These are phyloP conservation scores for Fusarium siculi DNA, from an alignment of 2,329 filamentous ascomycete species.

Conservation along the genomic window DNA sequence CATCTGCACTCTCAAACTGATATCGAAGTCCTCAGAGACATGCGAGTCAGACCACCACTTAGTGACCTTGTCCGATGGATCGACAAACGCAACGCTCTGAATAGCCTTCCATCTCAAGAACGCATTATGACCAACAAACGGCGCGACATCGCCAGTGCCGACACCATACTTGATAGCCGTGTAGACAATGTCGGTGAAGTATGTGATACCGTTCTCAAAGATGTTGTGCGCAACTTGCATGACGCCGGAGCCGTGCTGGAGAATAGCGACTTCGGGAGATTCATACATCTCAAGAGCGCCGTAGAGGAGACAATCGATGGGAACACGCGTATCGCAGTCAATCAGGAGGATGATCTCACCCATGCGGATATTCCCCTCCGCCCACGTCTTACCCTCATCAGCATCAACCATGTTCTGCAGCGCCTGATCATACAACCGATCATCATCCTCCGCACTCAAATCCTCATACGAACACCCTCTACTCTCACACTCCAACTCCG, in stretches of 20 bases:
- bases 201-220: constrained; percentile 80
- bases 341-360: constrained; percentile 70
- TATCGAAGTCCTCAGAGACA: constrained; percentile 83
- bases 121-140: constrained; percentile 83
- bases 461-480: constrained; percentile 51
- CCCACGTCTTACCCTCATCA: constrained; percentile 64
- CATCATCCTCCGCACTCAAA: constrained; percentile 56
- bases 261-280: constrained; percentile 75
- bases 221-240: constrained; percentile 79
- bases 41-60: constrained; percentile 81
- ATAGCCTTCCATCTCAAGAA: constrained; percentile 72
- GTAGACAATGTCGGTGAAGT: constrained; percentile 83
- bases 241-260: constrained; percentile 78
- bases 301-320: constrained; percentile 73
- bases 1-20: constrained; percentile 76
- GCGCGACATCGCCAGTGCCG: constrained; percentile 76
- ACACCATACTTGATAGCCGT: constrained; percentile 77
- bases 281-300: constrained; percentile 78
- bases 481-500: constrained; percentile 31
- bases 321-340: constrained; percentile 73
- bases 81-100: constrained; percentile 39
- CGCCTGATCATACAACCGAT: constrained; percentile 56
- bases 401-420: constrained; percentile 59
- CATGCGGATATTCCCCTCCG: constrained; percentile 65
- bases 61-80: constrained; percentile 60